These are phyloP conservation scores for Globisporangium rhizosaccharum DNA, from an alignment of 352 stramenopile genomes.

Conservation along the genomic window DNA sequence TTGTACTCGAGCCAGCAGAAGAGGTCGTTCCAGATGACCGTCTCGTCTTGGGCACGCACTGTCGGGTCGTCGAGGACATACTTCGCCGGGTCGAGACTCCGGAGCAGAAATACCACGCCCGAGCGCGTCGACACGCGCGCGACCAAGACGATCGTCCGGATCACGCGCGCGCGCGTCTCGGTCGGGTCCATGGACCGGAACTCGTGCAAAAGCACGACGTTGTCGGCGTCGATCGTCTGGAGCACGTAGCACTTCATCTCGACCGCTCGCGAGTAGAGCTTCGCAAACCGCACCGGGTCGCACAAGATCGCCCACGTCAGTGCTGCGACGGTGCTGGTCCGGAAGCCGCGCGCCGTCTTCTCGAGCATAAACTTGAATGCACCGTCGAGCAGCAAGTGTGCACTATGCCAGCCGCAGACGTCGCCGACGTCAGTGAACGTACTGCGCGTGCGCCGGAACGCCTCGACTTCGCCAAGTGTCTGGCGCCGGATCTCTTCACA, in stretches of 20 bases:
- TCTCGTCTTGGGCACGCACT: not conserved
- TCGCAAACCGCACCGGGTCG: slow-evolving; percentile 1
- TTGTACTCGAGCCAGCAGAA: slow-evolving; percentile 13
- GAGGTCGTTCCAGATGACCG: slow-evolving; percentile 11
- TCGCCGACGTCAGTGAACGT: not conserved
- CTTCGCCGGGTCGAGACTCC: slow-evolving; percentile 4
- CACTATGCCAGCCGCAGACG: slow-evolving; percentile 8
- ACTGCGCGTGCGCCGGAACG: not conserved
- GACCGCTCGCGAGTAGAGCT: slow-evolving; percentile 3
- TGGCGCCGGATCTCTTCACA: slow-evolving; percentile 1
- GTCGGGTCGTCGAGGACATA: slow-evolving; percentile 4
- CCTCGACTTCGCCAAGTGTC: not conserved
- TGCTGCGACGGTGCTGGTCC: not conserved
- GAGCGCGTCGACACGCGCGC: slow-evolving; percentile 1
- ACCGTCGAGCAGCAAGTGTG: not conserved
- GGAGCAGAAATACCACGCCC: not conserved
- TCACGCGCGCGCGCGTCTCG: not conserved
- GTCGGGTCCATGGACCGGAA: slow-evolving; percentile 7
- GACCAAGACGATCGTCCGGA: slow-evolving; percentile 6
- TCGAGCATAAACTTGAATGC: slow-evolving; percentile 9
- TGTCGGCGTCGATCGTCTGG: slow-evolving; percentile 13
- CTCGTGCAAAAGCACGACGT: slow-evolving; percentile 12
- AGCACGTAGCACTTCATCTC: slow-evolving; percentile 10
- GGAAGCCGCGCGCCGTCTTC: not conserved
- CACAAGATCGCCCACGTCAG: slow-evolving; percentile 4